These are phyloP conservation scores for Carallia pectinifolia DNA, from an alignment of 345 rosid genomes.

Conservation along the genomic window DNA sequence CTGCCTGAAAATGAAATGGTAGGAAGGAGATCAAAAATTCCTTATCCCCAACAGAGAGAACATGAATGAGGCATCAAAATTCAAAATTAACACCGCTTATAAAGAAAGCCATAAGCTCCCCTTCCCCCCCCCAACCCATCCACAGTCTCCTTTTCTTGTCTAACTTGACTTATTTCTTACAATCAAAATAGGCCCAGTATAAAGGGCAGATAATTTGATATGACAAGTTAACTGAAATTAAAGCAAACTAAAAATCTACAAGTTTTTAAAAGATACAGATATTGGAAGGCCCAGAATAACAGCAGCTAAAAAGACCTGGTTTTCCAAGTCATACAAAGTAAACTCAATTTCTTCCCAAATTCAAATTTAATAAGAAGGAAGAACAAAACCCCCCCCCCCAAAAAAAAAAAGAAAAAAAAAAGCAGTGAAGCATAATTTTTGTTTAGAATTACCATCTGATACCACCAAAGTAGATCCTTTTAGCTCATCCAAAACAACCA, in stretches of 20 bases:
- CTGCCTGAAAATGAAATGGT: constrained; percentile 48
- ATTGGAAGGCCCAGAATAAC: background rate
- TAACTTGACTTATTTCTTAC: no score
- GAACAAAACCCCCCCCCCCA: background rate
- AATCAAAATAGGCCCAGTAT: no score
- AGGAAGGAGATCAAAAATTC: background rate
- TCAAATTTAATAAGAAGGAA: background rate
- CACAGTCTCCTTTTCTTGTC: no score
- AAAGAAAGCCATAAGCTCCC: no score
- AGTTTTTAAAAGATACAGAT: background rate
- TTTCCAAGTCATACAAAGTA: background rate
- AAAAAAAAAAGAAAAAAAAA: background rate
- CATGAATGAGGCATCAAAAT: background rate
- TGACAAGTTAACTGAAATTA: background rate
- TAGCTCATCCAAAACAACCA: constrained; percentile 26
- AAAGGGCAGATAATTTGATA: background rate
- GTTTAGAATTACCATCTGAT: constrained; percentile 32
- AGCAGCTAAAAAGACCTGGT: background rate
- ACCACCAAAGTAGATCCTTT: constrained; percentile 25
- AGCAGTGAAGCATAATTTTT: background rate
- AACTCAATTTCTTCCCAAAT: background rate
- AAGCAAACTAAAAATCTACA: background rate
- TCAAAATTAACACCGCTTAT: no score
- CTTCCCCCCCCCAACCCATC: no score
- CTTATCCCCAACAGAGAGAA: background rate